These are phyloP conservation scores for Mycena maculata DNA, from an alignment of 768 basidiomycete genomes.

Conservation along the genomic window DNA sequence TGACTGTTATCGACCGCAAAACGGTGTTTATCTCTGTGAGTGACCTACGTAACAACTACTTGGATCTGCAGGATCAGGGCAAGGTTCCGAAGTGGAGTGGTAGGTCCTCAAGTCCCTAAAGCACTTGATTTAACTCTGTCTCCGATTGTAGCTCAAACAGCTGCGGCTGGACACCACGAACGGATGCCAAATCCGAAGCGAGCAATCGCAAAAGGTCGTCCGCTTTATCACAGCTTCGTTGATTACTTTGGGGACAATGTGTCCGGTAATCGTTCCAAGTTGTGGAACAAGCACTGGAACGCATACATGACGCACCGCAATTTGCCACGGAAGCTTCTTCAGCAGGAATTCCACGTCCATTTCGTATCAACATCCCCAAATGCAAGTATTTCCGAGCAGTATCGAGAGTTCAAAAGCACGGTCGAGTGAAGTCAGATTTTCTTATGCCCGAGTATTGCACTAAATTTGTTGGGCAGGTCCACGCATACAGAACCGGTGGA, in stretches of 20 bases:
- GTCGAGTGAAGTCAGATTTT: conserved; percentile 44
- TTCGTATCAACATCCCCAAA: conserved; percentile 54
- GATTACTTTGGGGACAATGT: conserved; percentile 55
- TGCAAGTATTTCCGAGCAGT: conserved; percentile 52
- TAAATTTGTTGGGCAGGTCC: conserved; percentile 33
- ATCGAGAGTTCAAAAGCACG: conserved; percentile 43
- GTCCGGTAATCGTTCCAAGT: conserved; percentile 57
- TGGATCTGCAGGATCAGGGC: neutral
- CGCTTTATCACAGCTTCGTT: conserved; percentile 46
- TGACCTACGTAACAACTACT: neutral
- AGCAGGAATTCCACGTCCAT: conserved; percentile 51
- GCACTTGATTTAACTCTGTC: neutral
- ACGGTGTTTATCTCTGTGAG: neutral
- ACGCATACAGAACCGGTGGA: conserved; percentile 47
- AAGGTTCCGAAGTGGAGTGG: conserved; percentile 1
- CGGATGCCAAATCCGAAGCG: conserved; percentile 50
- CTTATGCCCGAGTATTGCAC: neutral
- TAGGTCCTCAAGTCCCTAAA: neutral
- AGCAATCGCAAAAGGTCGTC: conserved; percentile 43
- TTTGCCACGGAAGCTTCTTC: conserved; percentile 47
- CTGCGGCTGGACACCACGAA: conserved; percentile 36
- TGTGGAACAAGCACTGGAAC: conserved; percentile 60
- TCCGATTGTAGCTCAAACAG: conserved; percentile 22
- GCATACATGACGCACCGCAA: conserved; percentile 51
- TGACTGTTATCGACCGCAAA: neutral